Evolutionary conservation across 306 rosid genomes (phyloP), one percentile per base, ranked within the genome.

Genomic region (Prunus kanzakura): DNA sequence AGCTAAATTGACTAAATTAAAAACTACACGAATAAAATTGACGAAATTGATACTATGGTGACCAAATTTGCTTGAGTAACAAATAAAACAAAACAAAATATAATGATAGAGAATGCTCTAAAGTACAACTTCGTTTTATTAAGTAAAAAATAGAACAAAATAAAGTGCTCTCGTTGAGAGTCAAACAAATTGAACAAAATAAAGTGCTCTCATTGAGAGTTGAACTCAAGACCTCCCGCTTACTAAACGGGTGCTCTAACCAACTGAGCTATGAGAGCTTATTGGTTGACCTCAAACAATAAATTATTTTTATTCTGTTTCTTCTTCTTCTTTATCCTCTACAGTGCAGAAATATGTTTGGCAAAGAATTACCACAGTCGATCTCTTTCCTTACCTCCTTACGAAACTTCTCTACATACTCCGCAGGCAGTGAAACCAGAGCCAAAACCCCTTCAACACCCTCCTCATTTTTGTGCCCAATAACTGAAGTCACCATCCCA

Each of bases 401-500:
- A 27, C 55, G 64, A 32, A 79, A 65, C 73, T 4, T 72, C n/a
- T 65, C 73, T n/a, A 79, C 29, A 6, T 23, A 72, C 20, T 64
- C 68, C 1, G 16, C 25, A 38, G 61, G 78, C 27, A 79, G 23
- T 18, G 82, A 79, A 72, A 79, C 73, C 68, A 79, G 32, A 47
- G 77, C 78, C 78, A 79, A 64, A 10, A 64, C 72, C 60, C 82
- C 82, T 41, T 64, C 78, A 72, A 72, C 78, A 6, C 82, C 78
- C 35, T 72, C 73, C 11, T 64, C 63, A 58, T 66, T 67, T 74
- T 80, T 55, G 55, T 80, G 75, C 2, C 43, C 64, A 12, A 66
- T 58, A 41, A 74, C 22, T 8, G 71, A 80, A 13, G 71, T 74
- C 56, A 74, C 79, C 83, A 73, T 79, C 43, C 74, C 74, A 11